A percentile compares a stretch with the other conserved stretches of the same genome.
These are phyloP conservation scores for Penicillium chermesinum DNA, from an alignment of 495 filamentous ascomycete genomes.

Conservation along the genomic window DNA sequence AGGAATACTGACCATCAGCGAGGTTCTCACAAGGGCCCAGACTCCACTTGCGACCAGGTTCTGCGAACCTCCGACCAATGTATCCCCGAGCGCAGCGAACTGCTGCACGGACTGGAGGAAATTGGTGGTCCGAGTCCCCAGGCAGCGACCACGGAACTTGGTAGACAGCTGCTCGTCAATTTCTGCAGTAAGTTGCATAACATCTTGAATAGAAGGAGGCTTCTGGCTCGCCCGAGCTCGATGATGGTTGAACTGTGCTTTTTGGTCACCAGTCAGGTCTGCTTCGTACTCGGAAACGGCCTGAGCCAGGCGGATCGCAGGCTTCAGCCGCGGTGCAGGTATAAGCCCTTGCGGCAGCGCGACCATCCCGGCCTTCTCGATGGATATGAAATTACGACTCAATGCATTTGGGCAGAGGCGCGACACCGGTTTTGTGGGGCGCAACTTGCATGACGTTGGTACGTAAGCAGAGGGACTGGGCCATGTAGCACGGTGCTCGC, in stretches of 20 bases:
- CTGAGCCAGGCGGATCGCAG: slow-evolving; percentile 35
- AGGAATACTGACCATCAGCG: slow-evolving; percentile 28
- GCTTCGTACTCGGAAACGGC: slow-evolving; percentile 38
- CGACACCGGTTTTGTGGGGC: too few species aligned
- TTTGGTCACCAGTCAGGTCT: slow-evolving; percentile 34
- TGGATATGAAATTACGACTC: too few species aligned
- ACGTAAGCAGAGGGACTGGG: too few species aligned
- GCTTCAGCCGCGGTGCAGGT: too few species aligned
- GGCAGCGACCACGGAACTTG: slow-evolving; percentile 21
- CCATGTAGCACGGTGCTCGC: too few species aligned
- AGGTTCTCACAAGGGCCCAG: slow-evolving; percentile 39
- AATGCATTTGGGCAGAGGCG: too few species aligned
- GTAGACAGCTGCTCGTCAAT: slow-evolving; percentile 21
- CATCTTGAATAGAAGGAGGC: slow-evolving; percentile 19
- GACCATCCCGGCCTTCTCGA: too few species aligned
- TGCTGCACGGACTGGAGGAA: slow-evolving; percentile 40
- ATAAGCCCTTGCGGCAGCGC: too few species aligned
- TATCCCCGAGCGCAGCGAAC: slow-evolving; percentile 39
- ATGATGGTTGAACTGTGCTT: slow-evolving; percentile 22
- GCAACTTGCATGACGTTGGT: too few species aligned
- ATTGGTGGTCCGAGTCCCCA: slow-evolving; percentile 38
- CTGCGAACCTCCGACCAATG: slow-evolving; percentile 39
- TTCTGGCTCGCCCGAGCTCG: slow-evolving; percentile 19
- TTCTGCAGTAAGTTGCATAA: slow-evolving; percentile 39
- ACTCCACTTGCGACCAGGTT: slow-evolving; percentile 43